Evolutionary conservation across 2,329 filamentous ascomycete species (phyloP).

Genomic region (Beauveria sp.): DNA sequence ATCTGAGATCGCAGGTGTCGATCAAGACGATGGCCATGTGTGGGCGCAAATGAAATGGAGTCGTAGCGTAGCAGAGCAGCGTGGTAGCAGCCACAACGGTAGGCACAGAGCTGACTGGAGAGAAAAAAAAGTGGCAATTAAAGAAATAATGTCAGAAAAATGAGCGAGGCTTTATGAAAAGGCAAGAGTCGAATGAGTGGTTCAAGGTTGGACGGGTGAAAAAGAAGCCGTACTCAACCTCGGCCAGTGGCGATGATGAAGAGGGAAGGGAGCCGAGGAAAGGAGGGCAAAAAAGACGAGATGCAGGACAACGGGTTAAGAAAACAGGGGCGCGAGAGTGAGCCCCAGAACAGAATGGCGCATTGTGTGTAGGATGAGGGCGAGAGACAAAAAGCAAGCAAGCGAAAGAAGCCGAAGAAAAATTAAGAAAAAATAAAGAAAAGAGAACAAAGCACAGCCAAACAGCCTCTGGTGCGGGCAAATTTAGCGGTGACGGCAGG

Average conservation of each 20-base stretch:
- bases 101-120: not conserved
- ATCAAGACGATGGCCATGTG: not conserved
- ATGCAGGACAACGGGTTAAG: not conserved
- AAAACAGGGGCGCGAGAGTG: conserved; percentile 3
- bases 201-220: not conserved
- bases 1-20: not conserved
- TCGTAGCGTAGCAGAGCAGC: conserved; percentile 3
- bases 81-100: not conserved
- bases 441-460: no score
- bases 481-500: not conserved
- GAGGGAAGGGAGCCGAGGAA: not conserved
- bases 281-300: not conserved
- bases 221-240: not conserved
- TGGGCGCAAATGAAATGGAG: not conserved
- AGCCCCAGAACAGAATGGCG: conserved; percentile 3
- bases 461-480: not conserved
- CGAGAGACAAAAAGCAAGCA: not conserved
- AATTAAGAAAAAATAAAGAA: not conserved
- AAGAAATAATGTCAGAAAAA: not conserved
- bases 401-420: no score
- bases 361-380: not conserved
- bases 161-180: not conserved
- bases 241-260: conserved; percentile 3
- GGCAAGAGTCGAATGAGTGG: not conserved
- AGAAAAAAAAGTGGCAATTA: not conserved